These are phyloP conservation scores for Colletotrichum graminicola DNA, from an alignment of 2,329 filamentous ascomycete genomes.

Conservation along the genomic window DNA sequence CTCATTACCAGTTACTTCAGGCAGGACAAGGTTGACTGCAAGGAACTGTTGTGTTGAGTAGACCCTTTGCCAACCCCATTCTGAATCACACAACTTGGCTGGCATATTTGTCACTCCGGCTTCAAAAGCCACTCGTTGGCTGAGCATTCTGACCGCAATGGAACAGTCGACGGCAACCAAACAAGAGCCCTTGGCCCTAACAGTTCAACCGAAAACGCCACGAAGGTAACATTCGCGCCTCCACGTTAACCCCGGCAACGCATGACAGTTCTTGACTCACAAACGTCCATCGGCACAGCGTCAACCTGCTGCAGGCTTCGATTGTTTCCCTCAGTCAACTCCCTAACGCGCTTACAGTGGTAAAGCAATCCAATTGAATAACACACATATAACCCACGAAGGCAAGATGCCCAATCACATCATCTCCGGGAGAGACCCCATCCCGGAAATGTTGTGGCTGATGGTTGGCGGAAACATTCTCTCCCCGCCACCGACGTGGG, in stretches of 20 bases:
- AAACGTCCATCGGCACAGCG: not conserved
- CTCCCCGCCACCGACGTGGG: constrained; percentile 24
- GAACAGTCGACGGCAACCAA: not conserved
- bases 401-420: constrained; percentile 15
- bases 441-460: constrained; percentile 26
- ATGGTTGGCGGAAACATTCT: constrained; percentile 32
- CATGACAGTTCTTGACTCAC: not conserved
- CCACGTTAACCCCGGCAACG: constrained; percentile 8
- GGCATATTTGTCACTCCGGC: not conserved
- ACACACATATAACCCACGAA: not conserved
- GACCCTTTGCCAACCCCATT: not conserved
- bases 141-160: not conserved
- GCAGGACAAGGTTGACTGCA: not conserved
- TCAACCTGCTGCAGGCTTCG: not conserved
- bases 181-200: not conserved
- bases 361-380: not conserved
- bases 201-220: not conserved
- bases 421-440: not conserved
- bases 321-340: no score
- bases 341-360: not conserved
- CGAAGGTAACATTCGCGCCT: not conserved
- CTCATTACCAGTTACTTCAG: not conserved
- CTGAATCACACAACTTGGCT: not conserved
- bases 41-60: no score
- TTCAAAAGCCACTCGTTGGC: not conserved